Evolutionary conservation across 805 yeast genomes (phyloP).

Genomic region (Cyberlindnera japonica): DNA sequence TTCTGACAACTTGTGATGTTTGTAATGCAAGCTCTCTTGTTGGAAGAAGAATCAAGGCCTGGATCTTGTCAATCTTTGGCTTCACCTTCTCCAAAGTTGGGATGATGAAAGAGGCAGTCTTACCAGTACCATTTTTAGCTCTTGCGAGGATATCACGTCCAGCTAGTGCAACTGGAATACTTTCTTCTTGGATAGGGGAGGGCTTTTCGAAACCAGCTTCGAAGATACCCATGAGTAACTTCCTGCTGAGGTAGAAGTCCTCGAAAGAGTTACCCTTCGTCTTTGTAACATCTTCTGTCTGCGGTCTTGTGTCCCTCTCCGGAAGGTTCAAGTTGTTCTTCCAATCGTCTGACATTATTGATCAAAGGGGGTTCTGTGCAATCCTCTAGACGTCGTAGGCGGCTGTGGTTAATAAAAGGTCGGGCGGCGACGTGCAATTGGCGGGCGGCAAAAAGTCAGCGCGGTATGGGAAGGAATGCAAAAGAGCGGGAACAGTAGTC

Average conservation of each 20-base stretch:
- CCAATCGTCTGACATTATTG: constrained; percentile 57
- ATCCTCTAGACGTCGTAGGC: too few relatives aligned
- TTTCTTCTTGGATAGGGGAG: constrained; percentile 95
- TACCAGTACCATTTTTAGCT: constrained; percentile 98
- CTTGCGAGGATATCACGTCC: constrained; percentile 96
- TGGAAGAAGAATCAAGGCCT: constrained; percentile 91
- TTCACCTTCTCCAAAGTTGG: constrained; percentile 88
- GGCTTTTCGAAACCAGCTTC: constrained; percentile 99
- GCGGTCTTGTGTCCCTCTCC: constrained; percentile 85
- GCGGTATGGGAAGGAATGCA: too few relatives aligned
- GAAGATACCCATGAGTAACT: constrained; percentile 94
- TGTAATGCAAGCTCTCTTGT: constrained; percentile 97
- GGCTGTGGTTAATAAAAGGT: too few relatives aligned
- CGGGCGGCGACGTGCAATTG: too few relatives aligned
- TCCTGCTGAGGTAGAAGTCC: constrained; percentile 87
- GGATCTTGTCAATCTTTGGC: constrained; percentile 80
- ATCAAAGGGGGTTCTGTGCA: background rate
- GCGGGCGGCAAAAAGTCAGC: too few relatives aligned
- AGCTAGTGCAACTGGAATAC: constrained; percentile 91
- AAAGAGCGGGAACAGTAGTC: too few relatives aligned
- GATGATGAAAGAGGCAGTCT: constrained; percentile 94
- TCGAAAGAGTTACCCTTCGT: constrained; percentile 91
- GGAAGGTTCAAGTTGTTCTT: constrained; percentile 73
- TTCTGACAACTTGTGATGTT: constrained; percentile 95
- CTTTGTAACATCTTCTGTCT: constrained; percentile 91